Evolutionary conservation across 108 stramenopile species (phyloP).

Genomic region (Poteriospumella lacustris): DNA sequence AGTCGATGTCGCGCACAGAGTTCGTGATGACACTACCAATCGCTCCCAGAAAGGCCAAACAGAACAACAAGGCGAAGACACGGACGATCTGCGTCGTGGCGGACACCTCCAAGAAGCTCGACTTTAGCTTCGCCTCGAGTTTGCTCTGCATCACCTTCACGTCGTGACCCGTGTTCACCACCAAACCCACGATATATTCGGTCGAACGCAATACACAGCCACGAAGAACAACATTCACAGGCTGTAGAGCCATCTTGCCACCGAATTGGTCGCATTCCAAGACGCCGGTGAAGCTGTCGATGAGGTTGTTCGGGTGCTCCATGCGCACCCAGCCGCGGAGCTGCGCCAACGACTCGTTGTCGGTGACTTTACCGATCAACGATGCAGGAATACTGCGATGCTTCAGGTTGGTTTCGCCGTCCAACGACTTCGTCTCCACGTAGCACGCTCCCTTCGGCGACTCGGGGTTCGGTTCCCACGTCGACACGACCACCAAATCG

Average conservation of each 20-base stretch:
- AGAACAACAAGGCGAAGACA: slow-evolving; percentile 37
- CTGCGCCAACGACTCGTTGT: not conserved
- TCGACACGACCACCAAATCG: slow-evolving; percentile 41
- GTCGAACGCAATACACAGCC: slow-evolving; percentile 56
- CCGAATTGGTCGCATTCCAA: not conserved
- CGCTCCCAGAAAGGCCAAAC: slow-evolving; percentile 44
- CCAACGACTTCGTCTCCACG: slow-evolving; percentile 51
- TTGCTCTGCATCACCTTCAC: slow-evolving; percentile 52
- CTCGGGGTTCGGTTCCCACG: slow-evolving; percentile 32
- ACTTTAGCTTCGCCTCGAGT: slow-evolving; percentile 18
- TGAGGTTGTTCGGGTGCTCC: slow-evolving; percentile 49
- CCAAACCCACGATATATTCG: slow-evolving; percentile 45
- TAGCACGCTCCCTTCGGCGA: slow-evolving; percentile 43
- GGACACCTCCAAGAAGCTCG: not conserved
- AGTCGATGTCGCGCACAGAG: not conserved
- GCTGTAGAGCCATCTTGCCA: slow-evolving; percentile 18
- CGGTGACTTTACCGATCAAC: not conserved
- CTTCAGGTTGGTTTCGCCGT: slow-evolving; percentile 56
- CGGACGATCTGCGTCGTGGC: slow-evolving; percentile 34
- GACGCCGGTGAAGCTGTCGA: slow-evolving; percentile 38
- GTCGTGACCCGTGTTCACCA: slow-evolving; percentile 54
- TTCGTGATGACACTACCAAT: slow-evolving; percentile 28
- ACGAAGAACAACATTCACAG: slow-evolving; percentile 47
- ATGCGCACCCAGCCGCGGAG: slow-evolving; percentile 19
- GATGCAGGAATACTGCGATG: slow-evolving; percentile 31